Base-by-base conservation (phyloP, 2,329 filamentous ascomycete species). In the Aspergillus caelatus region DNA sequence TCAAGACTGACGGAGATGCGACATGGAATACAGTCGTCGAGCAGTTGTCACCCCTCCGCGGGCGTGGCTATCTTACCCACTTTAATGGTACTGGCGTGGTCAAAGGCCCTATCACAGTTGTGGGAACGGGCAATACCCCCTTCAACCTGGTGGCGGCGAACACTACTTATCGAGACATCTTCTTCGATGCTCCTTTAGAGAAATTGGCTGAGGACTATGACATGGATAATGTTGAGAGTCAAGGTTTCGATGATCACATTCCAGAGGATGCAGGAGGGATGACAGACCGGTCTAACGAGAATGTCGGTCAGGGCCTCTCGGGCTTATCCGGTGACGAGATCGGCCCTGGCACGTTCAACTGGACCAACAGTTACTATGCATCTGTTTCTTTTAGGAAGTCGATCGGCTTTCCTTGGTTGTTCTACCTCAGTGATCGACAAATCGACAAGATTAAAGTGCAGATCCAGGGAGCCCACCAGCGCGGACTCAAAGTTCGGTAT, bases 321-420 rank as follows among this genome's bases (percentile, higher is more conserved):
- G 79, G 79, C 57, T 78, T 79, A 48, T 69, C 75, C 1, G 69
- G 70, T 4, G 71, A 70, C 2, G 64, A 73, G 3, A 77, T 79
- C 36, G 70, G 70, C 2, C 76, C 80, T 32, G 77, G 80, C 66
- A 74, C 74, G 0, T 85, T 83, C 76, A 78, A 82, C 67, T 57
- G 70, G 8, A 79, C 79, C 16, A 88, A 86, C 68, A 86, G 84
- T 28, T 86, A 84, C 76, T 88, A 87, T 72, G 86, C 86, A 19
- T 85, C 82, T 6, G 80, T 83, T 10, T 83, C 82, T 6, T 87
- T 88, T 71, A 77, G 74, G 14, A 71, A 74, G 8, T 74, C 81
- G 8, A 78, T 88, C 36, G 85, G 83, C 1, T 75, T 73, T 57
- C 77, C 81, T 9, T 86, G 84, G 83, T 77, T 78, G 34, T 83